These are phyloP conservation scores for Rhodamnia argentea DNA, from an alignment of 345 rosid species.

Conservation along the genomic window DNA sequence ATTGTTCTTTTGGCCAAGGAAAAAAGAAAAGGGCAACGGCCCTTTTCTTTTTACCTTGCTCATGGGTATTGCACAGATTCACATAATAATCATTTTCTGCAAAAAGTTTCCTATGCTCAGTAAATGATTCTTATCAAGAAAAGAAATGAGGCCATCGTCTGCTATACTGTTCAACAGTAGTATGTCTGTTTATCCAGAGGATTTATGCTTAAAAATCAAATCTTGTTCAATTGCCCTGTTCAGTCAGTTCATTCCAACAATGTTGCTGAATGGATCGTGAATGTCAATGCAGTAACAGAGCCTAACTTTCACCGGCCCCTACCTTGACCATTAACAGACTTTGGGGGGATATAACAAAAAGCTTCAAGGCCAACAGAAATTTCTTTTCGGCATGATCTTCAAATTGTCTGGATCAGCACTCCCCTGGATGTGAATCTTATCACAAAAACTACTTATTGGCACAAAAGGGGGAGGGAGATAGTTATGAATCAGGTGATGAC, in stretches of 20 bases:
- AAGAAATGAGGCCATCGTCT: background rate
- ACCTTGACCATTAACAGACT: background rate
- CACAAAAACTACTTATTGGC: background rate
- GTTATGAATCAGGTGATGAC: background rate
- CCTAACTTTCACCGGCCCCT: background rate
- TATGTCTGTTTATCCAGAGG: background rate
- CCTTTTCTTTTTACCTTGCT: background rate
- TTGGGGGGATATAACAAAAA: no score
- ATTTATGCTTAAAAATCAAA: background rate
- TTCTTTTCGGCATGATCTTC: no score
- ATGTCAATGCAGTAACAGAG: background rate
- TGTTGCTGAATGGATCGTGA: background rate
- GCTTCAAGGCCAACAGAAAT: no score
- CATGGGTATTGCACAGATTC: background rate
- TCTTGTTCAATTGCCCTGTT: background rate
- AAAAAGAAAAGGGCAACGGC: background rate
- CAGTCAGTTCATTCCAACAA: background rate
- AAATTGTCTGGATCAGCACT: background rate
- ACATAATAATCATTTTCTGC: background rate
- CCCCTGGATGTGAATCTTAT: background rate
- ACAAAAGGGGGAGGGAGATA: background rate
- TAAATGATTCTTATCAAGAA: background rate
- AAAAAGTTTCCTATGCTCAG: background rate
- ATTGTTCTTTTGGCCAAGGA: conserved; percentile 7
- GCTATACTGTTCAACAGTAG: background rate